Percentiles rank a stretch among this genome's conserved stretches.
These are phyloP conservation scores for Corylus avellana DNA, from an alignment of 306 rosid genomes.

Conservation along the genomic window DNA sequence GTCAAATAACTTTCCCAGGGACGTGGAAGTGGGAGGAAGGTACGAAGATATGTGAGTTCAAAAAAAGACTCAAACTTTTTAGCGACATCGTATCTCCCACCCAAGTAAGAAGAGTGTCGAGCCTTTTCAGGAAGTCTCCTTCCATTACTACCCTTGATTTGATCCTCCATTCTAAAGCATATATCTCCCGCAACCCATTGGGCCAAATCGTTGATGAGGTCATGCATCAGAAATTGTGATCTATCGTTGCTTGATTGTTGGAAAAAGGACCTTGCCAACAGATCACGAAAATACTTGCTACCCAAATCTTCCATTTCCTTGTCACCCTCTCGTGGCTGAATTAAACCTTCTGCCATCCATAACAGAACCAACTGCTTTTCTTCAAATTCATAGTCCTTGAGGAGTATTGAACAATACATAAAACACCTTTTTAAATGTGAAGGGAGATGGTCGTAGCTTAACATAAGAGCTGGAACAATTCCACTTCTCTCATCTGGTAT, in stretches of 20 bases:
- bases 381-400: not conserved
- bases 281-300: not conserved
- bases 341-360: conserved; percentile 7
- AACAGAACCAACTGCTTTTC: not conserved
- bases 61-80: not conserved
- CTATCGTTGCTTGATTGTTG: not conserved
- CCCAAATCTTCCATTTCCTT: not conserved
- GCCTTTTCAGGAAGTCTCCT: not conserved
- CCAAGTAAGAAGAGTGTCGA: not conserved
- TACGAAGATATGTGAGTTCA: conserved; percentile 48
- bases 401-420: conserved; percentile 15
- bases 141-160: no score
- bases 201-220: conserved; percentile 18
- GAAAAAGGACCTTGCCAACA: not conserved
- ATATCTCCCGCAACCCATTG: not conserved
- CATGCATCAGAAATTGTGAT: not conserved
- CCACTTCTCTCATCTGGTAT: not conserved
- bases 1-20: not conserved
- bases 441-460: conserved; percentile 15
- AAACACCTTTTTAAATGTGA: conserved; percentile 13
- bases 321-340: not conserved
- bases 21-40: conserved; percentile 45
- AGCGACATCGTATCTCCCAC: not conserved
- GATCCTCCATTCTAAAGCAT: no score
- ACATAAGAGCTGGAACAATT: conserved; percentile 1